phyloP scores from a whole-genome alignment of 1,284 basidiomycete species.

The Rhizoctonia solani region DNA sequence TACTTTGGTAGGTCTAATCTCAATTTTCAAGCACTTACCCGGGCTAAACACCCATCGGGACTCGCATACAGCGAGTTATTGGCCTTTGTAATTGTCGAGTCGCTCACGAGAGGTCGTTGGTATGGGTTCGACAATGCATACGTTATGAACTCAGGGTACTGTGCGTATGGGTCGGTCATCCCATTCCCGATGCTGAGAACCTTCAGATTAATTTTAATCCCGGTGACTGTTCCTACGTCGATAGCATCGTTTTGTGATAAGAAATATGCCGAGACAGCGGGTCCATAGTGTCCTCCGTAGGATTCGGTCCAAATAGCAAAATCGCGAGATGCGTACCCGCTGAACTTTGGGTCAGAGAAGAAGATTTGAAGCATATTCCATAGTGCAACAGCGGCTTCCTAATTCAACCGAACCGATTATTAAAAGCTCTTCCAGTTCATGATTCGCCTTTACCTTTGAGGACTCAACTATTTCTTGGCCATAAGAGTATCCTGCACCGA shows the following conservation, averaged over 20 bases:
- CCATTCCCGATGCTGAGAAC: constrained; percentile 66
- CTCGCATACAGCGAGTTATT: constrained; percentile 54
- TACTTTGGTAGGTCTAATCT: background rate
- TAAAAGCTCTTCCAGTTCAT: no score
- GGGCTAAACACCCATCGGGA: constrained; percentile 55
- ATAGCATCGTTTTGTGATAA: constrained; percentile 63
- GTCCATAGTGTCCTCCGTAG: constrained; percentile 63
- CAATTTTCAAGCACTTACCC: constrained; percentile 44
- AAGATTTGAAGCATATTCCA: constrained; percentile 67
- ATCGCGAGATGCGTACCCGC: constrained; percentile 54
- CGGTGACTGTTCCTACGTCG: constrained; percentile 47
- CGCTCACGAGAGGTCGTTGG: constrained; percentile 49
- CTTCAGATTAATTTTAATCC: constrained; percentile 60
- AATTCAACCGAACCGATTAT: background rate
- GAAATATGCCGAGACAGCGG: constrained; percentile 61
- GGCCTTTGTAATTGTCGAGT: constrained; percentile 49
- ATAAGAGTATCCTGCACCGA: constrained; percentile 67
- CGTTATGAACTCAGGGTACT: constrained; percentile 60
- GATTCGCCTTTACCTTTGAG: constrained; percentile 18
- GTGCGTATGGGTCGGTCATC: constrained; percentile 59
- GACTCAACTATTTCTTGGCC: constrained; percentile 53
- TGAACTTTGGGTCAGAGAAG: constrained; percentile 52
- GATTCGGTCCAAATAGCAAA: constrained; percentile 68
- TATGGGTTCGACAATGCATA: constrained; percentile 62
- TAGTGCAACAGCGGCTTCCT: constrained; percentile 41